Conservation (phyloP, 495 filamentous ascomycete genomes). For the Letharia lupina region DNA sequence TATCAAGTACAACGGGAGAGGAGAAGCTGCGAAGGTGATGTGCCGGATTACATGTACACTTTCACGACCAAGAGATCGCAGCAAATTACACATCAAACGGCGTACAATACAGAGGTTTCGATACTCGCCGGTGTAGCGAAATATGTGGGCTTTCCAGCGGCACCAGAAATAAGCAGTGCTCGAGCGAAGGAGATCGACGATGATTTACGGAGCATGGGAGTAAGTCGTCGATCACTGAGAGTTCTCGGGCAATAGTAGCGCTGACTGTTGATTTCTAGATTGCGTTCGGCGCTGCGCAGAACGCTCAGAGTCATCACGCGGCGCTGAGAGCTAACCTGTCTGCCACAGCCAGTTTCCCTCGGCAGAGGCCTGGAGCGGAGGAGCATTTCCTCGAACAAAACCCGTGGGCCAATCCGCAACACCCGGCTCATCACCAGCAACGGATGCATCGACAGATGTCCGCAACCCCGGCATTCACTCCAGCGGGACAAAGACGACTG, state of each 20-base stretch:
- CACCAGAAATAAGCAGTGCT: slow-evolving; percentile 68
- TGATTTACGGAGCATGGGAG: slow-evolving; percentile 82
- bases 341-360: slow-evolving; percentile 30
- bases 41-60: slow-evolving; percentile 67
- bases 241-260: neutral
- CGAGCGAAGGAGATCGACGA: slow-evolving; percentile 68
- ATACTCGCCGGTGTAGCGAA: slow-evolving; percentile 85
- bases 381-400: slow-evolving; percentile 77
- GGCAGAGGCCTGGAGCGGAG: slow-evolving; percentile 54
- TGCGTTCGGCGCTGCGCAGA: slow-evolving; percentile 23
- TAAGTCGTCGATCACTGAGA: slow-evolving; percentile 43
- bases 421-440: slow-evolving; percentile 54
- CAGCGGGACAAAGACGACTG: slow-evolving; percentile 45
- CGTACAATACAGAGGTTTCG: slow-evolving; percentile 90
- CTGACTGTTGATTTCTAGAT: slow-evolving; percentile 24
- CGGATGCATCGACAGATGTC: slow-evolving; percentile 32
- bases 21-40: slow-evolving; percentile 68
- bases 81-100: slow-evolving; percentile 68
- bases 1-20: slow-evolving; percentile 89
- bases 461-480: slow-evolving; percentile 41
- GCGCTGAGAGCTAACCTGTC: slow-evolving; percentile 16
- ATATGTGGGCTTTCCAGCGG: slow-evolving; percentile 90
- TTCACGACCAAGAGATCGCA: slow-evolving; percentile 63
- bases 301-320: slow-evolving; percentile 18
- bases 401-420: slow-evolving; percentile 82